Evolutionary conservation across 2,329 filamentous ascomycete genomes (phyloP).

Genomic region (Zasmidium citrigriseum): DNA sequence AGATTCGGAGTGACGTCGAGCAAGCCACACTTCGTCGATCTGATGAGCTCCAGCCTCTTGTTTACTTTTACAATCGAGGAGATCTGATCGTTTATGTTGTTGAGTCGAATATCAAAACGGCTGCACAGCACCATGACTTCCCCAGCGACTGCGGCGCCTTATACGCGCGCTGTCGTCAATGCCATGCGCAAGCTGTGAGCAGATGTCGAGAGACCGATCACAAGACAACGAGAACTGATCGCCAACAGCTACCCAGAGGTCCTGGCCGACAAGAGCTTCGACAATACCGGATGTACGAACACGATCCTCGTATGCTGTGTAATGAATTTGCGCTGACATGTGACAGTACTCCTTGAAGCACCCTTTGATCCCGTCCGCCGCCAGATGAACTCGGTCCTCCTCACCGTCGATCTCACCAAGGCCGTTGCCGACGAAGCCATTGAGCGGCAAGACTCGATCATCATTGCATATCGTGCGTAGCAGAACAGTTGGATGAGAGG

Average conservation of each 20-base stretch:
- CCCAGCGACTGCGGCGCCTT: conserved; percentile 53
- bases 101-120: too few relatives aligned
- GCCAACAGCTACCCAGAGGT: conserved; percentile 76
- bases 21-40: too few relatives aligned
- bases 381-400: conserved; percentile 68
- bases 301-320: not conserved
- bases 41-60: not conserved
- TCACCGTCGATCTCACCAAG: conserved; percentile 89
- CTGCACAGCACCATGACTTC: conserved; percentile 42
- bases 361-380: conserved; percentile 59
- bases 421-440: conserved; percentile 91
- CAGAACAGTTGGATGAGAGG: not conserved
- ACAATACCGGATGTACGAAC: conserved; percentile 77
- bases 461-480: conserved; percentile 81
- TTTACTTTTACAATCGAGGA: not conserved
- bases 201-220: conserved; percentile 24
- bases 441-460: conserved; percentile 69
- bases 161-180: conserved; percentile 68
- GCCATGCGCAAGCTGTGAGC: conserved; percentile 80
- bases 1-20: not conserved
- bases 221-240: conserved; percentile 11
- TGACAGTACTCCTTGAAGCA: conserved; percentile 66
- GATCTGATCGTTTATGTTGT: conserved; percentile 1
- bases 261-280: conserved; percentile 86
- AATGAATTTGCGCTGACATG: not conserved